Percentiles rank a stretch among this genome's conserved stretches.
Conservation (phyloP, 805 yeast genomes). For the Cyberlindnera samutprakarnensis region DNA sequence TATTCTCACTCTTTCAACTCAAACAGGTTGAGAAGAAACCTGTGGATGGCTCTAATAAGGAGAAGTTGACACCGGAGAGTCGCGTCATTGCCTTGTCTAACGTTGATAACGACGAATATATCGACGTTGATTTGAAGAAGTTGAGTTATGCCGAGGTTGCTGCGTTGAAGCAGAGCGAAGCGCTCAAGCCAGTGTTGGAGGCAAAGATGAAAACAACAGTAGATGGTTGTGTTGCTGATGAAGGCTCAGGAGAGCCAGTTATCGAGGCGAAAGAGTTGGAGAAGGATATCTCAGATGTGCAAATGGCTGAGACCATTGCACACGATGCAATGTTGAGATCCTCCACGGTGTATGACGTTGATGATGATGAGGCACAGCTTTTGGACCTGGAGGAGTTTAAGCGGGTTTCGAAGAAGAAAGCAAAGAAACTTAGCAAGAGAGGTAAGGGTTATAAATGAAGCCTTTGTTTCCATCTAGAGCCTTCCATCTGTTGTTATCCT, state of each 20-base stretch:
- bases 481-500: background rate
- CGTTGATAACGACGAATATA: constrained; percentile 32
- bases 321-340: constrained; percentile 1
- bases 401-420: constrained; percentile 16
- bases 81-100: constrained; percentile 12
- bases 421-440: constrained; percentile 8
- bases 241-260: constrained; percentile 1
- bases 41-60: background rate
- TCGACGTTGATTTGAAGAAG: constrained; percentile 38
- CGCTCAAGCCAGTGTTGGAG: constrained; percentile 1
- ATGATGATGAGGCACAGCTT: constrained; percentile 9
- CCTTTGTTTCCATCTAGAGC: background rate
- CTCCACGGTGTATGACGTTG: constrained; percentile 2
- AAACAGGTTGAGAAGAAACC: background rate
- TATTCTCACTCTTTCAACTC: constrained; percentile 7
- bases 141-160: constrained; percentile 51
- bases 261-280: constrained; percentile 9
- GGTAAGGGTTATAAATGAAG: constrained; percentile 1
- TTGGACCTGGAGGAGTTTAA: constrained; percentile 16
- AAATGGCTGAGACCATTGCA: constrained; percentile 15
- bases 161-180: constrained; percentile 9
- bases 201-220: background rate
- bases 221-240: constrained; percentile 5
- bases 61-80: constrained; percentile 13
- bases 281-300: constrained; percentile 12